A percentile compares a stretch with the other conserved stretches of the same genome.
Evolutionary conservation across 331 rosid species (phyloP).

Genomic region (Quercus phellos): DNA sequence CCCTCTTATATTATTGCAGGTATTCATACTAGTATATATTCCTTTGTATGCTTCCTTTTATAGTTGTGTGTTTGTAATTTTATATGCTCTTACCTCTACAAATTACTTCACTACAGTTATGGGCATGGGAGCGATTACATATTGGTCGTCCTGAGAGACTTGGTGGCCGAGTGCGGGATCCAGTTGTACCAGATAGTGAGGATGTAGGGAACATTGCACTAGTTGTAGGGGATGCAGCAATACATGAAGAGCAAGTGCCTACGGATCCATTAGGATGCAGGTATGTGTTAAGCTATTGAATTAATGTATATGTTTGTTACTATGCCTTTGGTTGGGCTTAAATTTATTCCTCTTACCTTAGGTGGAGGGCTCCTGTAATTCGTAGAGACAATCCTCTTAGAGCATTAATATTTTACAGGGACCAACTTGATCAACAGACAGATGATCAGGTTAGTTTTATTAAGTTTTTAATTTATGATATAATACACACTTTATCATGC

Average conservation of each 20-base stretch:
- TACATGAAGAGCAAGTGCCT: constrained; percentile 9
- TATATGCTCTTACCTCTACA: background rate
- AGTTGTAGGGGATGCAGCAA: background rate
- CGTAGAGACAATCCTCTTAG: constrained; percentile 27
- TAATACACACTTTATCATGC: background rate
- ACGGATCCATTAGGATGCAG: constrained; percentile 22
- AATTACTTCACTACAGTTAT: constrained; percentile 1
- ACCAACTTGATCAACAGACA: constrained; percentile 24
- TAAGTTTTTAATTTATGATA: background rate
- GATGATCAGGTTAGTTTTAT: constrained; percentile 11
- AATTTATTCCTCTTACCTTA: background rate
- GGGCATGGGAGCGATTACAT: constrained; percentile 25
- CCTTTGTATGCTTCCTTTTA: background rate
- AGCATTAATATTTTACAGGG: constrained; percentile 23
- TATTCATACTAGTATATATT: background rate
- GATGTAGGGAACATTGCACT: background rate
- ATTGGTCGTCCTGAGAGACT: constrained; percentile 19
- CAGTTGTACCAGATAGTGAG: background rate
- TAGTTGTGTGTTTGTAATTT: background rate
- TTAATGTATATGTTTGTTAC: background rate
- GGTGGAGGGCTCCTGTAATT: constrained; percentile 25
- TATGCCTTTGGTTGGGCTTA: background rate
- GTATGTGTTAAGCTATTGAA: background rate
- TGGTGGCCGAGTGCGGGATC: background rate
- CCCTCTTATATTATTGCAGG: constrained; percentile 23